phyloP scores from a whole-genome alignment of 495 filamentous ascomycete species.

The Podospora pseudocomata region DNA sequence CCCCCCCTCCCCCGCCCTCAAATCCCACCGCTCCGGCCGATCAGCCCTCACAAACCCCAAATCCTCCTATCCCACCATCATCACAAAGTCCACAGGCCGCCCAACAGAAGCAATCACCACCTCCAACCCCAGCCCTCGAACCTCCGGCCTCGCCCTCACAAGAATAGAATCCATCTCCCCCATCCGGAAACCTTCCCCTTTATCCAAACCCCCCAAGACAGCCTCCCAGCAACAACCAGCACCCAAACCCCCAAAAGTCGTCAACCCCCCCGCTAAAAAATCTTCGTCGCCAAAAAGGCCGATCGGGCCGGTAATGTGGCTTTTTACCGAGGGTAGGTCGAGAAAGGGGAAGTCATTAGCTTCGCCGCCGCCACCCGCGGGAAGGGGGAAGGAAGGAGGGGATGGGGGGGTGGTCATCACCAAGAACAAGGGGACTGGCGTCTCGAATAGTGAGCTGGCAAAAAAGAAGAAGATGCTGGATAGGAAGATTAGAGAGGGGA shows the following conservation, averaged over 20 bases:
- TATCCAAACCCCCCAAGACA: not conserved
- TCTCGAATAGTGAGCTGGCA: not conserved
- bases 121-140: conserved; percentile 13
- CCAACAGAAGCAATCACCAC: conserved; percentile 14
- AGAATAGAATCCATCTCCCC: not conserved
- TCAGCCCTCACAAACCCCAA: conserved; percentile 10
- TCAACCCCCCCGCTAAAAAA: not conserved
- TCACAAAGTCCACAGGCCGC: conserved; percentile 18
- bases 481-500: conserved; percentile 23
- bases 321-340: not conserved
- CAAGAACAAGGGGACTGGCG: not conserved
- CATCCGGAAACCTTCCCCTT: not conserved
- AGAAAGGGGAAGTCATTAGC: conserved; percentile 4
- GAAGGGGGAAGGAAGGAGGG: too few relatives aligned
- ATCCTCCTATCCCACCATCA: conserved; percentile 19
- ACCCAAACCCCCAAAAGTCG: not conserved
- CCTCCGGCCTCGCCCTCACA: not conserved
- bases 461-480: conserved; percentile 18
- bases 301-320: not conserved
- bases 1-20: not conserved
- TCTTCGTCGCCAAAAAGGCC: not conserved
- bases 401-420: not conserved
- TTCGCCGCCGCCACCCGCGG: not conserved
- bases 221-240: not conserved
- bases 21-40: not conserved